phyloP scores from a whole-genome alignment of 306 rosid species.

The Trifolium dubium region DNA sequence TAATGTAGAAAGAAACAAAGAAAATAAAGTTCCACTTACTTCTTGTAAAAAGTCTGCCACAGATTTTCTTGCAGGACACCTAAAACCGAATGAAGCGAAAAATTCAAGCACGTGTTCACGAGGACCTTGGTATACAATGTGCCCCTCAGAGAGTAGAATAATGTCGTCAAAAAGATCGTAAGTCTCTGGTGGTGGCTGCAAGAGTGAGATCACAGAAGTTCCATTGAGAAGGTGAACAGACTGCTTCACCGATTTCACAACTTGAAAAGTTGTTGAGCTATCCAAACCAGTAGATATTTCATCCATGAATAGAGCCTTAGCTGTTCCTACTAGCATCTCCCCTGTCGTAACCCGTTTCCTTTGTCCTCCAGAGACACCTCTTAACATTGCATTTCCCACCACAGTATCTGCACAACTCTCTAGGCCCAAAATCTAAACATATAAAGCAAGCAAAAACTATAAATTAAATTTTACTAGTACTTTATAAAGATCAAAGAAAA shows the following conservation, averaged over 20 bases:
- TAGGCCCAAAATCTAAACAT: slow-evolving; percentile 42
- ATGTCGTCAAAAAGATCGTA: slow-evolving; percentile 57
- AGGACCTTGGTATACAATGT: slow-evolving; percentile 58
- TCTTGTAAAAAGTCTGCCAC: slow-evolving; percentile 65
- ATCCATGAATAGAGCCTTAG: slow-evolving; percentile 61
- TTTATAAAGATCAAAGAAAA: background rate
- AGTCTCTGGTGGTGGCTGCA: slow-evolving; percentile 65
- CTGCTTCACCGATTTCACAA: slow-evolving; percentile 53
- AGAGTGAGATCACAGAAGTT: slow-evolving; percentile 55
- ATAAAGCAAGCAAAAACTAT: background rate
- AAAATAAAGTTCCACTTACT: slow-evolving; percentile 30
- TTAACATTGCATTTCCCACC: slow-evolving; percentile 34
- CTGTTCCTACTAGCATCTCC: slow-evolving; percentile 45
- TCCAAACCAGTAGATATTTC: slow-evolving; percentile 66
- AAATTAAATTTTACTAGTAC: background rate
- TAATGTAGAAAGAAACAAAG: background rate
- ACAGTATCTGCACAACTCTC: slow-evolving; percentile 45
- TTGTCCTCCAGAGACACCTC: slow-evolving; percentile 41
- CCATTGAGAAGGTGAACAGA: slow-evolving; percentile 50
- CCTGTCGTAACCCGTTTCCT: slow-evolving; percentile 36
- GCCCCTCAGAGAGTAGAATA: slow-evolving; percentile 56
- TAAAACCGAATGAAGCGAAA: slow-evolving; percentile 54
- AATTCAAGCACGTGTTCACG: slow-evolving; percentile 52
- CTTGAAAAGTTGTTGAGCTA: slow-evolving; percentile 61
- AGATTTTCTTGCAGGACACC: slow-evolving; percentile 59